Evolutionary conservation across 1,284 basidiomycete species (phyloP).

Genomic region (Ganoderma lingzhi): DNA sequence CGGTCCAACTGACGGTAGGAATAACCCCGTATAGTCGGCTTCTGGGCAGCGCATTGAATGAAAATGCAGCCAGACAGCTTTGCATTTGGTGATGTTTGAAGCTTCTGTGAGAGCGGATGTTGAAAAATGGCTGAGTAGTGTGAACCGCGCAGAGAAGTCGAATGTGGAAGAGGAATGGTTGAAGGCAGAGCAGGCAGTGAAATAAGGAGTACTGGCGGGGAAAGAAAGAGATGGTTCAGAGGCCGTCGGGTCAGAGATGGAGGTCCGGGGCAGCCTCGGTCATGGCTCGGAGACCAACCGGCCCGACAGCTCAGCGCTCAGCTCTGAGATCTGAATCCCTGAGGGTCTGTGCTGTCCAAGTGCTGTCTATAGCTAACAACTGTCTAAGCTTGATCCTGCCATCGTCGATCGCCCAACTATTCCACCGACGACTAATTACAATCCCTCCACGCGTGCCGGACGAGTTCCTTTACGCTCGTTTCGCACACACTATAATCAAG

Average conservation of each 20-base stretch:
- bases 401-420: not conserved
- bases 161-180: not conserved
- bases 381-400: too few relatives aligned
- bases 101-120: not conserved
- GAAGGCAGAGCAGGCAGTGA: not conserved
- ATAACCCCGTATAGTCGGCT: not conserved
- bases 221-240: not conserved
- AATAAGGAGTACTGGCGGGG: not conserved
- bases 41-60: not conserved
- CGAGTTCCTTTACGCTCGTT: constrained; percentile 11
- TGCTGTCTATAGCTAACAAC: too few relatives aligned
- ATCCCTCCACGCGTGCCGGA: constrained; percentile 1
- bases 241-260: not conserved
- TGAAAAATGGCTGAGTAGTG: not conserved
- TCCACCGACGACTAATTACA: constrained; percentile 4
- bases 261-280: not conserved
- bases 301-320: not conserved
- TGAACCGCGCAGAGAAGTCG: not conserved
- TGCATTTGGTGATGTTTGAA: not conserved
- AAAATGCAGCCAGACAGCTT: not conserved
- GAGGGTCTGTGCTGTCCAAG: too few relatives aligned
- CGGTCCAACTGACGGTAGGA: not conserved
- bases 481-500: constrained; percentile 2
- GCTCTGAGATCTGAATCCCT: too few relatives aligned
- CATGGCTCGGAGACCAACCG: not conserved